Evolutionary conservation across 805 yeast species (phyloP).

Genomic region (Grigorovia humatica): DNA sequence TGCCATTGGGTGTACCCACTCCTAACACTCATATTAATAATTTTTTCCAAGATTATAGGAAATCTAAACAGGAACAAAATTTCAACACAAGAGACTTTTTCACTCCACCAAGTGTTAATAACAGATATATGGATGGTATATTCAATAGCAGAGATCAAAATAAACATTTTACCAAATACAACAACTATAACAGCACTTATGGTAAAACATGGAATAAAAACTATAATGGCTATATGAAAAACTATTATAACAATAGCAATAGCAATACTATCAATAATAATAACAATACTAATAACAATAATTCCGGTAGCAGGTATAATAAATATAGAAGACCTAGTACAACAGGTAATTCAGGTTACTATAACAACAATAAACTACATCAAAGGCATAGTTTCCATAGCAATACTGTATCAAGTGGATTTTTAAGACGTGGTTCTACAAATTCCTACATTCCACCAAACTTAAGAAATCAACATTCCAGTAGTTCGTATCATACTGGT

Average conservation of each 20-base stretch:
- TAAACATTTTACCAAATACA: conserved; percentile 15
- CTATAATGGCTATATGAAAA: conserved; percentile 1
- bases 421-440: conserved; percentile 4
- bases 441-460: conserved; percentile 71
- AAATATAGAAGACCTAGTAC: conserved; percentile 19
- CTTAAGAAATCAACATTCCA: conserved; percentile 31
- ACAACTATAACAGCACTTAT: conserved; percentile 8
- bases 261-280: neutral
- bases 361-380: neutral
- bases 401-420: conserved; percentile 4
- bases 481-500: conserved; percentile 8
- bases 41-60: conserved; percentile 31
- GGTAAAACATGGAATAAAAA: conserved; percentile 7
- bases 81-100: conserved; percentile 64
- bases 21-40: conserved; percentile 36
- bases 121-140: conserved; percentile 58
- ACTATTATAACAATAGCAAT: neutral
- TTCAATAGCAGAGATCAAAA: conserved; percentile 29
- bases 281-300: conserved; percentile 1
- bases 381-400: conserved; percentile 4
- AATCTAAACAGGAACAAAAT: conserved; percentile 12
- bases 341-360: conserved; percentile 11
- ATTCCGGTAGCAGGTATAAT: conserved; percentile 3
- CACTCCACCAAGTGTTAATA: conserved; percentile 67
- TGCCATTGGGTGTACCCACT: conserved; percentile 58